These are phyloP conservation scores for Kewa caespitosa DNA, from an alignment of 179 eudicot species.

Conservation along the genomic window DNA sequence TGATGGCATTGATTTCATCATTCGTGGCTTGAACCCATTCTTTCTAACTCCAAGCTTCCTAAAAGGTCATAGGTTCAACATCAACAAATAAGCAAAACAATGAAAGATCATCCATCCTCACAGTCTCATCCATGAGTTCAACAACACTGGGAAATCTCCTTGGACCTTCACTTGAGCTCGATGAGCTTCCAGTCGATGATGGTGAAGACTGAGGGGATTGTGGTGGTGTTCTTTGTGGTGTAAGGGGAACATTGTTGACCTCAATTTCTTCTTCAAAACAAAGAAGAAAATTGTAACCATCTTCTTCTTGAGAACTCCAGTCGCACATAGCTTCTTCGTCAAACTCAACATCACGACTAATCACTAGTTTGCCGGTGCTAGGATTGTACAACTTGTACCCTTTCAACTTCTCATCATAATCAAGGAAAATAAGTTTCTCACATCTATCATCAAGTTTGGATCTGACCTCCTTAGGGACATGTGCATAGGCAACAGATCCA, in stretches of 20 bases:
- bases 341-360: constrained; percentile 1
- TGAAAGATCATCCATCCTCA: too few species aligned
- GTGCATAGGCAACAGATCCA: not conserved
- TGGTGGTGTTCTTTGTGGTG: not conserved
- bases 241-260: not conserved
- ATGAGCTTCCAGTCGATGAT: not conserved
- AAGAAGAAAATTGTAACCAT: not conserved
- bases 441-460: constrained; percentile 6
- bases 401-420: not conserved
- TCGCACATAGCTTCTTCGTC: not conserved
- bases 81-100: not conserved
- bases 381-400: not conserved
- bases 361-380: not conserved
- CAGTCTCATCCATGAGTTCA: not conserved
- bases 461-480: not conserved
- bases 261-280: not conserved
- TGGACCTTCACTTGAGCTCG: not conserved
- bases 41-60: not conserved
- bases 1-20: not conserved
- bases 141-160: not conserved
- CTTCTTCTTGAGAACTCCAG: not conserved
- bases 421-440: not conserved
- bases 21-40: not conserved
- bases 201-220: not conserved
- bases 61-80: not conserved